phyloP scores from a whole-genome alignment of 805 yeast species.

The Metschnikowia dekortorum region DNA sequence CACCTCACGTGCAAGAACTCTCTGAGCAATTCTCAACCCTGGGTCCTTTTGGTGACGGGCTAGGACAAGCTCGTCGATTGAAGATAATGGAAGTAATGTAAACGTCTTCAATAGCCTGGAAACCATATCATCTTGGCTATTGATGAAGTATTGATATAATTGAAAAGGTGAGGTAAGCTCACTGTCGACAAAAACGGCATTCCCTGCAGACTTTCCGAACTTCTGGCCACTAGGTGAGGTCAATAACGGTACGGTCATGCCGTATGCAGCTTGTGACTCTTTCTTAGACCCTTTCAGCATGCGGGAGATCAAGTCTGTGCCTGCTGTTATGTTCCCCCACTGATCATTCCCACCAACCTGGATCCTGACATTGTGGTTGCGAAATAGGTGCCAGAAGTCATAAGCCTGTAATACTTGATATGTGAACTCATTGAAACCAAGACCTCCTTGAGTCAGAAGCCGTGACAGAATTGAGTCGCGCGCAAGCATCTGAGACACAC shows the following conservation, averaged over 20 bases:
- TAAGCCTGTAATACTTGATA: constrained; percentile 92
- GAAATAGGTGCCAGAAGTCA: constrained; percentile 81
- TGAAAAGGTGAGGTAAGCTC: constrained; percentile 74
- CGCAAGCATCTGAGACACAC: constrained; percentile 82
- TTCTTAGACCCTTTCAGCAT: constrained; percentile 25
- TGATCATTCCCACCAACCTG: constrained; percentile 98
- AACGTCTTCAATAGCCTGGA: constrained; percentile 65
- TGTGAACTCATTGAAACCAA: constrained; percentile 91
- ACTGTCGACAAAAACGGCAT: constrained; percentile 83
- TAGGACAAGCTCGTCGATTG: constrained; percentile 50
- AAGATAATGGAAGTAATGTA: constrained; percentile 66
- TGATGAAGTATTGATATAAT: constrained; percentile 80
- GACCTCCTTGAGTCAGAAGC: constrained; percentile 61
- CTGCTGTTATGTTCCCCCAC: constrained; percentile 98
- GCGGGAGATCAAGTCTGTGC: constrained; percentile 78
- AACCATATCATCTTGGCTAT: constrained; percentile 73
- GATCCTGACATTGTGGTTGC: constrained; percentile 51
- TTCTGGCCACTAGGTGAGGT: constrained; percentile 88
- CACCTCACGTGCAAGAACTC: constrained; percentile 74
- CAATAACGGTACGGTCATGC: constrained; percentile 84
- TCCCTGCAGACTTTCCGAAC: constrained; percentile 96
- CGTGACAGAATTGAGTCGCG: constrained; percentile 83
- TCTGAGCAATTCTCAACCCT: constrained; percentile 68
- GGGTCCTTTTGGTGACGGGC: constrained; percentile 53
- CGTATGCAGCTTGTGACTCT: constrained; percentile 35